Evolutionary conservation across 768 basidiomycete genomes (phyloP), one percentile per base, ranked within the genome.

Genomic region (Boletus sp.): DNA sequence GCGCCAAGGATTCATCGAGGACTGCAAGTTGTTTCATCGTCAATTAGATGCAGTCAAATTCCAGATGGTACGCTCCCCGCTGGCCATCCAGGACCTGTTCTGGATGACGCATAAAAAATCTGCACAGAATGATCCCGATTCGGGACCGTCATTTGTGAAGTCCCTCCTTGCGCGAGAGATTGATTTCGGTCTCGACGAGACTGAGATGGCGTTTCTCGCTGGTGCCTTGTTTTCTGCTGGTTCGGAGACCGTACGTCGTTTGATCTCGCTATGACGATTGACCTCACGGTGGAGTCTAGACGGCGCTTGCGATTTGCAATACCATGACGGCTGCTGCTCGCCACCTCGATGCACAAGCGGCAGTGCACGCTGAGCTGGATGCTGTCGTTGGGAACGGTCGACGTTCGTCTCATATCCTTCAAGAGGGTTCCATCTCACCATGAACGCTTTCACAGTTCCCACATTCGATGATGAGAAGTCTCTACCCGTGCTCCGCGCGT

Each of bases 201-300:
- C 77, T 45, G 82, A 86, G 59, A 75, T 77, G 2, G 78, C 83
- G 0, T 86, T 84, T 63, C 76, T 86, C 17, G 80, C 80, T 2
- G 84, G 84, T 0, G 75, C 75, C 30, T 77, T 84, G 73, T 84
- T 84, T 61, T 77, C 83, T 39, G 83, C 82, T 29, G 83, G 83
- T 1, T 76, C 78, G 1, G 82, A 83, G 58, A 83, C 83, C 7
- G 74, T 73, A 52, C 3, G 67, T 32, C 10, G 6, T 37, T 33
- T 35, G 30, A 48, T 37, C 24, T 24, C 80, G 47, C 17, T n/a
- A 11, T n/a, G 12, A 15, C 5, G 2, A 1, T 35, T 1, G 35
- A 29, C 6, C 37, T 55, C 7, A 52, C 4, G 9, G 29, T 10
- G 6, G 14, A 30, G 2, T 18, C 29, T 20, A 75, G 55, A 83